phyloP scores from a whole-genome alignment of 306 rosid species.

The Ammopiptanthus mongolicus region DNA sequence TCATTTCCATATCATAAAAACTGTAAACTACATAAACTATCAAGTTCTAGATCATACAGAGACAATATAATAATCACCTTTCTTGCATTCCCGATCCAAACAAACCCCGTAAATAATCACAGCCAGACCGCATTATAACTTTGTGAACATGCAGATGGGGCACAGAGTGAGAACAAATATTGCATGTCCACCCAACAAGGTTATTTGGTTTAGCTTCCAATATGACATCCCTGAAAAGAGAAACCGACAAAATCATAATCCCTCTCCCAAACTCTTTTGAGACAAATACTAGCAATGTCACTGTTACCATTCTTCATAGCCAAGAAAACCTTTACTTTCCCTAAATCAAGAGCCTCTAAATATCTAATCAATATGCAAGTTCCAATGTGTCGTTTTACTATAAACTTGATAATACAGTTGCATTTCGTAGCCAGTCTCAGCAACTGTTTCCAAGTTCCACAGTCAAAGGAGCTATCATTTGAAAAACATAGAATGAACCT shows the following conservation, averaged over 20 bases:
- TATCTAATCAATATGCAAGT: constrained; percentile 3
- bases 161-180: constrained; percentile 43
- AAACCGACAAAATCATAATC: constrained; percentile 20
- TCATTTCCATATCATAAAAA: background rate
- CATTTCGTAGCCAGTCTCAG: background rate
- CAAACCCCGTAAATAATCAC: constrained; percentile 71
- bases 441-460: constrained; percentile 6
- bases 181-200: constrained; percentile 53
- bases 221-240: constrained; percentile 67
- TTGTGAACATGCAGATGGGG: constrained; percentile 88
- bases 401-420: background rate
- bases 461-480: constrained; percentile 1
- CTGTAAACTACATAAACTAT: constrained; percentile 4
- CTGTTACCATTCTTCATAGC: constrained; percentile 4
- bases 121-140: constrained; percentile 66
- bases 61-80: constrained; percentile 41
- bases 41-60: background rate
- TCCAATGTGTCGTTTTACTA: background rate
- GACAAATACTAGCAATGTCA: constrained; percentile 8
- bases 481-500: background rate
- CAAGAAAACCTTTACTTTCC: background rate
- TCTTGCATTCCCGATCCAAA: constrained; percentile 87
- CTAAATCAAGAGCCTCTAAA: background rate
- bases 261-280: background rate
- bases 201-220: constrained; percentile 57